Percentiles rank a stretch among this genome's conserved stretches.
Conservation (phyloP, 1,284 basidiomycete species). For the Gomphus sp. region DNA sequence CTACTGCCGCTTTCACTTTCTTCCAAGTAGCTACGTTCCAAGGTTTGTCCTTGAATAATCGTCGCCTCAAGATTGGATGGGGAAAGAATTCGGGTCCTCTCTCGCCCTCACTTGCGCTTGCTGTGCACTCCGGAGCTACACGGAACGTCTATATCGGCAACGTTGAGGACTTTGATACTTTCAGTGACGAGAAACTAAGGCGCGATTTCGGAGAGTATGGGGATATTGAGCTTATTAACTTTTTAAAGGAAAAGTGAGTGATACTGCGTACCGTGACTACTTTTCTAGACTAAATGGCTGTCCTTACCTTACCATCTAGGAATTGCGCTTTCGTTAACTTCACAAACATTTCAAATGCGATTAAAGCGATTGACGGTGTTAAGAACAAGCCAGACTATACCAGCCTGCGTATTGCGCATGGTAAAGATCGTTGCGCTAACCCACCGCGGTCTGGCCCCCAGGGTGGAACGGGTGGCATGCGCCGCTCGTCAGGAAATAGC, state of each 20-base stretch:
- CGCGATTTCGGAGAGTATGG: constrained; percentile 88
- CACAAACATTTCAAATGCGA: constrained; percentile 84
- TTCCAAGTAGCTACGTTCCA: constrained; percentile 84
- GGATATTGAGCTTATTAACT: constrained; percentile 93
- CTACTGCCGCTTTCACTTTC: constrained; percentile 83
- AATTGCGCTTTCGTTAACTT: constrained; percentile 96
- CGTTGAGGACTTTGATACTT: constrained; percentile 85
- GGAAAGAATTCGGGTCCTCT: constrained; percentile 86
- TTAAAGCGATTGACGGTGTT: constrained; percentile 91
- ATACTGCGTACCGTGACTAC: neutral
- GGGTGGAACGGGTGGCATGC: constrained; percentile 5
- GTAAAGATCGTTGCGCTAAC: constrained; percentile 92
- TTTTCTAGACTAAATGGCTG: neutral
- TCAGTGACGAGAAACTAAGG: constrained; percentile 78
- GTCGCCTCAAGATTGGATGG: constrained; percentile 91
- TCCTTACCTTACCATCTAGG: constrained; percentile 27
- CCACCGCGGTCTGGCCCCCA: constrained; percentile 61
- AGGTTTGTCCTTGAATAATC: constrained; percentile 82
- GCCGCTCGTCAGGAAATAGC: constrained; percentile 9
- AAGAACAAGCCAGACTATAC: constrained; percentile 81
- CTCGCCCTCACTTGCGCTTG: constrained; percentile 72
- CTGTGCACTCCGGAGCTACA: constrained; percentile 84
- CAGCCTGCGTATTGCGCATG: constrained; percentile 79
- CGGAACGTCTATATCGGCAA: constrained; percentile 93
- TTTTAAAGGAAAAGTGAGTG: constrained; percentile 84